Conservation (phyloP, 352 stramenopile genomes). For the Phytophthora cactorum region DNA sequence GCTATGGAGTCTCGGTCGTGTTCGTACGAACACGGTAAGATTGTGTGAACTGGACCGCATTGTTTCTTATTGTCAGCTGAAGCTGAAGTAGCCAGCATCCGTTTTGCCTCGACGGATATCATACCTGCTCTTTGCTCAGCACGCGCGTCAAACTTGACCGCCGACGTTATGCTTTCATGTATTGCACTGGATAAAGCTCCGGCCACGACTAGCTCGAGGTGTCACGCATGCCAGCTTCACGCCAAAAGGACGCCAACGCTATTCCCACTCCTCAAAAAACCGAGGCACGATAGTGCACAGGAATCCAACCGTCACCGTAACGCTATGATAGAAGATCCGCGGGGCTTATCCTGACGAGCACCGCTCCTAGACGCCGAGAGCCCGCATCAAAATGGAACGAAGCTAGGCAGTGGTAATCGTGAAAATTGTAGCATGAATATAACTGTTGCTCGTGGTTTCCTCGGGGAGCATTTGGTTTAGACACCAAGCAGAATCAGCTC, state of each 20-base stretch:
- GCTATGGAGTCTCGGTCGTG: not conserved
- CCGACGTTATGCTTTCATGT: not conserved
- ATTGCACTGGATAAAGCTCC: not conserved
- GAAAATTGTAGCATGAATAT: too few relatives aligned
- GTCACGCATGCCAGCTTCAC: not conserved
- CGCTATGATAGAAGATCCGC: too few relatives aligned
- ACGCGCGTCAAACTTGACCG: not conserved
- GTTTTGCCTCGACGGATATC: not conserved
- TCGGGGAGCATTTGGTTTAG: too few relatives aligned
- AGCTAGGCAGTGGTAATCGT: too few relatives aligned
- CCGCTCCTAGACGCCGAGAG: too few relatives aligned
- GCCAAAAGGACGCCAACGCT: not conserved
- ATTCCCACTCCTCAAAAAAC: not conserved
- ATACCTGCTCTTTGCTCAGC: not conserved
- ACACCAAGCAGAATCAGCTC: too few relatives aligned
- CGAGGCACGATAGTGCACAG: not conserved
- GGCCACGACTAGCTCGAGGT: not conserved
- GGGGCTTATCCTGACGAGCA: too few relatives aligned
- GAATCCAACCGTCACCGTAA: too few relatives aligned
- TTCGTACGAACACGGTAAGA: not conserved
- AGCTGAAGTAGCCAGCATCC: constrained; percentile 9
- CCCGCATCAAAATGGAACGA: too few relatives aligned
- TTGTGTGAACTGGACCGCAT: too few relatives aligned
- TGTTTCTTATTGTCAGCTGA: not conserved
- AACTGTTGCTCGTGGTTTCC: not conserved